Evolutionary conservation across 352 stramenopile species (phyloP).

Genomic region (Blastocystis sp.): DNA sequence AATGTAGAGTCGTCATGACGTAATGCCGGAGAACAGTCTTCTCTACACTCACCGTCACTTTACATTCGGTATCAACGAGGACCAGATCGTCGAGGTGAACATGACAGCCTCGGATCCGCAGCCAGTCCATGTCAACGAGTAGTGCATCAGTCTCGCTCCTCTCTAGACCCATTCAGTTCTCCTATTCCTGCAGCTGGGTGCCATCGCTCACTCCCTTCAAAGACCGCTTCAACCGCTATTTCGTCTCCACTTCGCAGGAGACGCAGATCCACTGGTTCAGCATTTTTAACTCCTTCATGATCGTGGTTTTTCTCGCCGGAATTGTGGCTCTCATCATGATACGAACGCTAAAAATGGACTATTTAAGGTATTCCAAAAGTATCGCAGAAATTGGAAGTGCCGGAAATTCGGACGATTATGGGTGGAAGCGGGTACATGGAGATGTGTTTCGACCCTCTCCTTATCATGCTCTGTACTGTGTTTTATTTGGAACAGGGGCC

Average conservation of each 20-base stretch:
- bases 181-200: constrained; percentile 82
- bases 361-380: constrained; percentile 73
- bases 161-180: constrained; percentile 83
- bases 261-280: constrained; percentile 97
- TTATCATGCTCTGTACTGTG: constrained; percentile 85
- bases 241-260: constrained; percentile 97
- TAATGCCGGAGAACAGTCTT: constrained; percentile 65
- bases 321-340: constrained; percentile 85
- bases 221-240: constrained; percentile 89
- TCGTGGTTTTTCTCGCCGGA: constrained; percentile 89
- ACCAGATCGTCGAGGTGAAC: constrained; percentile 94
- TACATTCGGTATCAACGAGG: constrained; percentile 89
- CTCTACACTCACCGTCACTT: constrained; percentile 94
- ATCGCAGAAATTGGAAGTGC: constrained; percentile 67
- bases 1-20: background rate
- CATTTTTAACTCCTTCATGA: constrained; percentile 95
- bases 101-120: constrained; percentile 82
- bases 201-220: constrained; percentile 85
- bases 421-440: constrained; percentile 91
- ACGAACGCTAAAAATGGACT: constrained; percentile 85
- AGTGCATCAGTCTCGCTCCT: constrained; percentile 77
- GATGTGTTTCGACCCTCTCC: constrained; percentile 85
- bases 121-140: constrained; percentile 68
- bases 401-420: constrained; percentile 76
- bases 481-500: constrained; percentile 86